These are phyloP conservation scores for Beauveria rudraprayagi DNA, from an alignment of 2,329 filamentous ascomycete genomes.

Conservation along the genomic window DNA sequence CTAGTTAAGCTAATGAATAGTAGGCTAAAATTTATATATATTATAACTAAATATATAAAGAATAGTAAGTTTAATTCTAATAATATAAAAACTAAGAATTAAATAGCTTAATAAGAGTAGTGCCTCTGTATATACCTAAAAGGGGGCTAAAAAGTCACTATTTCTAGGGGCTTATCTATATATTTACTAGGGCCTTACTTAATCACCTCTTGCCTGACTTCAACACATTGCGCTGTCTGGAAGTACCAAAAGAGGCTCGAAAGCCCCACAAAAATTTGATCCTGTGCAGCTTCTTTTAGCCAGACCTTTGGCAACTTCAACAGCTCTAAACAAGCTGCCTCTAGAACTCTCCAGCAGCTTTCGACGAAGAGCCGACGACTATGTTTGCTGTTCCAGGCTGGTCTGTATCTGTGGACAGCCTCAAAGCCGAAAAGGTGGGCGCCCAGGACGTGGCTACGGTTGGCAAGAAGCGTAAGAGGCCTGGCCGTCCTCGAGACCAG, in stretches of 20 bases:
- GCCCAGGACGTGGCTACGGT: slow-evolving; percentile 32
- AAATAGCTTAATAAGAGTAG: too few species aligned
- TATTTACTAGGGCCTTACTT: too few species aligned
- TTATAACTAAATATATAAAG: too few species aligned
- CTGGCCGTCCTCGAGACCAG: slow-evolving; percentile 19
- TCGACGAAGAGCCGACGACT: neutral
- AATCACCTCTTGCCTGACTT: too few species aligned
- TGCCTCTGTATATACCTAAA: too few species aligned
- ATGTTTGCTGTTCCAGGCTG: slow-evolving; percentile 96
- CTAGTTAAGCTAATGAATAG: too few species aligned
- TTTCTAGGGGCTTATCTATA: too few species aligned
- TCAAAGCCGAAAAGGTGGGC: slow-evolving; percentile 57
- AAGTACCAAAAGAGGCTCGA: neutral
- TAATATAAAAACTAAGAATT: too few species aligned
- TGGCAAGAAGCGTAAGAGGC: slow-evolving; percentile 52
- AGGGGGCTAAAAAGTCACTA: too few species aligned
- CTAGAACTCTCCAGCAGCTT: slow-evolving; percentile 3
- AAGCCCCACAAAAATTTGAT: slow-evolving; percentile 10
- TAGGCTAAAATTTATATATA: too few species aligned
- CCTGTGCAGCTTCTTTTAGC: slow-evolving; percentile 5
- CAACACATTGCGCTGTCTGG: too few species aligned
- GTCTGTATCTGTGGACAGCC: slow-evolving; percentile 65
- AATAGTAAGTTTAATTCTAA: too few species aligned
- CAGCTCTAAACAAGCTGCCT: neutral
- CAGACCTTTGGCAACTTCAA: neutral